A percentile compares a stretch with the other conserved stretches of the same genome.
phyloP scores from a whole-genome alignment of 495 filamentous ascomycete genomes.

The Penicillium desertorum region DNA sequence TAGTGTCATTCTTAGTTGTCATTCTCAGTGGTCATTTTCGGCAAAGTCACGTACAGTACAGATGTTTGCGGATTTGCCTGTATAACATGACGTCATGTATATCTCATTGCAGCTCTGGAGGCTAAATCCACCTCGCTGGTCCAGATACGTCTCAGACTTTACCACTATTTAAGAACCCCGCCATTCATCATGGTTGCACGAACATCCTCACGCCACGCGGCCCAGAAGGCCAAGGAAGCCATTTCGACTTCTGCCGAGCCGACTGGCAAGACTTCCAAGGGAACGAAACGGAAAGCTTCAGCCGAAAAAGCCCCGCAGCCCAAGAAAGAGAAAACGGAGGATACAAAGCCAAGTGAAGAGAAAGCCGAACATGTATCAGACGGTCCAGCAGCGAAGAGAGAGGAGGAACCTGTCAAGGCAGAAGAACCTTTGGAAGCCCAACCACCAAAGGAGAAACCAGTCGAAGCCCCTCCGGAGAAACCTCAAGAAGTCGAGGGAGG shows the following conservation, averaged over 20 bases:
- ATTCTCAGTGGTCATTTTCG: neutral
- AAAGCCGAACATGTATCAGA: slow-evolving; percentile 32
- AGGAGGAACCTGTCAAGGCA: neutral
- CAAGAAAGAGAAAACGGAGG: slow-evolving; percentile 37
- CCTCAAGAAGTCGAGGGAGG: slow-evolving; percentile 21
- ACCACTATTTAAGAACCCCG: neutral
- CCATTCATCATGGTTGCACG: slow-evolving; percentile 33
- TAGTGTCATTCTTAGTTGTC: neutral
- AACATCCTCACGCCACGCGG: slow-evolving; percentile 45
- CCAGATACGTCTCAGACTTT: neutral
- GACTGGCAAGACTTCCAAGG: slow-evolving; percentile 24
- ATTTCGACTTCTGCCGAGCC: slow-evolving; percentile 32
- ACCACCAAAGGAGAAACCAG: neutral
- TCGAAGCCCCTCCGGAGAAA: slow-evolving; percentile 7
- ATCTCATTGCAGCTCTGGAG: slow-evolving; percentile 16
- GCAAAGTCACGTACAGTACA: neutral
- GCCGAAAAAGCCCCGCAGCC: slow-evolving; percentile 26
- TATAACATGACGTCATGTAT: slow-evolving; percentile 26
- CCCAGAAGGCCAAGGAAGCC: slow-evolving; percentile 48
- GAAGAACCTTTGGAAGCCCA: neutral
- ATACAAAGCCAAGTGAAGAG: slow-evolving; percentile 23
- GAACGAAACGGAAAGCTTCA: slow-evolving; percentile 39
- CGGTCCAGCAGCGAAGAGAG: slow-evolving; percentile 23
- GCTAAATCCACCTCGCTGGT: neutral
- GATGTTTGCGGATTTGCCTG: neutral